Evolutionary conservation across 345 rosid genomes (phyloP).

Genomic region (Trapa bicornis): DNA sequence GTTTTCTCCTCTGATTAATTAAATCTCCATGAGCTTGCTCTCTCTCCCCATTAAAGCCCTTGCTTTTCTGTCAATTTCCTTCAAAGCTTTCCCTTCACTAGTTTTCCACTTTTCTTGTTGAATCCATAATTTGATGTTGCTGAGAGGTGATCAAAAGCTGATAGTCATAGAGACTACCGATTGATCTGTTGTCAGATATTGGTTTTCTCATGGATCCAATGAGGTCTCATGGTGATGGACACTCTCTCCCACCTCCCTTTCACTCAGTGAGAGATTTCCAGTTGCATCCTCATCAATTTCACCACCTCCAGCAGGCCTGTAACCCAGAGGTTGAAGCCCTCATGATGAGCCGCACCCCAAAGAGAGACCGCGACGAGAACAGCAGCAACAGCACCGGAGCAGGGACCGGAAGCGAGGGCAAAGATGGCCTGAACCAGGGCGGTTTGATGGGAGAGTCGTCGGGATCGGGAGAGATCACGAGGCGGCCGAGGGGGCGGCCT

Average conservation of each 20-base stretch:
- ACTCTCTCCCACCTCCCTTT: slow-evolving; percentile 11
- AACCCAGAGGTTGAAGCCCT: not conserved
- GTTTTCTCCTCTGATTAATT: not conserved
- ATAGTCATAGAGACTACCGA: not conserved
- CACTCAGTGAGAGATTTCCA: slow-evolving; percentile 8
- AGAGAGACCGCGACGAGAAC: slow-evolving; percentile 7
- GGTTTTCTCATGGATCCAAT: slow-evolving; percentile 2
- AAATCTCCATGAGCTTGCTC: not conserved
- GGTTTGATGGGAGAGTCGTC: slow-evolving; percentile 1
- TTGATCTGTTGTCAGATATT: not conserved
- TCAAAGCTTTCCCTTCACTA: not conserved
- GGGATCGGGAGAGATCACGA: slow-evolving; percentile 2
- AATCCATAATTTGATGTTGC: not conserved
- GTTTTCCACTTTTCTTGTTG: not conserved
- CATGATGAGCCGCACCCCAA: slow-evolving; percentile 1
- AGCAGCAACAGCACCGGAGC: slow-evolving; percentile 3
- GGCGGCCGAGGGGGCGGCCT: slow-evolving; percentile 9
- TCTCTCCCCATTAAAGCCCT: not conserved
- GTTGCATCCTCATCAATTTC: not conserved
- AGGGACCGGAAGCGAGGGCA: slow-evolving; percentile 3
- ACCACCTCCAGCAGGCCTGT: slow-evolving; percentile 2
- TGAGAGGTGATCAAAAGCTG: not conserved
- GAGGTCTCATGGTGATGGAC: slow-evolving; percentile 8
- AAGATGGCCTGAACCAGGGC: not conserved
- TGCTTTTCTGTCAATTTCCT: not conserved